These are phyloP conservation scores for Petunia hybrid DNA, from an alignment of 305 asterid genomes.

Conservation along the genomic window DNA sequence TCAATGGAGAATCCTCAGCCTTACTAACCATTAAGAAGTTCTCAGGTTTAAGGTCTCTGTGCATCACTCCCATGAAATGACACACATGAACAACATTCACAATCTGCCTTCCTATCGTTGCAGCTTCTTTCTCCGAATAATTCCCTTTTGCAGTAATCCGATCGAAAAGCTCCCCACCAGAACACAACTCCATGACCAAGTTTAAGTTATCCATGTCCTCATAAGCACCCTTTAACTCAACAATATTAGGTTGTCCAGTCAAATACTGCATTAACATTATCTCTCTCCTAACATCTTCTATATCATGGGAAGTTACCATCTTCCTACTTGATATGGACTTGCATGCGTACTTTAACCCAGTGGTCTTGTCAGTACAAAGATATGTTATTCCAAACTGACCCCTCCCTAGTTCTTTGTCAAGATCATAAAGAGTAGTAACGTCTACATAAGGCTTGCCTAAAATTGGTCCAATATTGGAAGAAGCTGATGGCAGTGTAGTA, in stretches of 20 bases:
- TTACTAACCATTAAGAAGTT: slow-evolving; percentile 70
- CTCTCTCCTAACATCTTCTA: slow-evolving; percentile 60
- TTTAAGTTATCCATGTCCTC: slow-evolving; percentile 60
- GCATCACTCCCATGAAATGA: slow-evolving; percentile 88
- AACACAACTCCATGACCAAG: slow-evolving; percentile 81
- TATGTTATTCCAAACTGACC: slow-evolving; percentile 80
- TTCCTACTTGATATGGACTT: slow-evolving; percentile 65
- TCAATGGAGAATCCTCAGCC: slow-evolving; percentile 56
- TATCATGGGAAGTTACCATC: slow-evolving; percentile 50
- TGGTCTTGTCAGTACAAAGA: slow-evolving; percentile 70
- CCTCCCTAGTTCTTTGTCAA: slow-evolving; percentile 68
- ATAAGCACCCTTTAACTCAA: slow-evolving; percentile 74
- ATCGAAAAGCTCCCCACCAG: slow-evolving; percentile 87
- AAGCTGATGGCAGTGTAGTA: slow-evolving; percentile 9
- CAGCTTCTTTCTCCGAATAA: slow-evolving; percentile 81
- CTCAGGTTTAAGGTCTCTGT: slow-evolving; percentile 81
- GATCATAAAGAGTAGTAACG: slow-evolving; percentile 54
- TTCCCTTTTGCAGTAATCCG: slow-evolving; percentile 66
- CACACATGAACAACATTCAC: slow-evolving; percentile 84
- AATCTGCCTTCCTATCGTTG: slow-evolving; percentile 68
- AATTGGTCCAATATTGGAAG: slow-evolving; percentile 44
- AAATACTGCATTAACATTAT: slow-evolving; percentile 67
- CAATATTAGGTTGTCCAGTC: slow-evolving; percentile 76
- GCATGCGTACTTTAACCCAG: slow-evolving; percentile 65
- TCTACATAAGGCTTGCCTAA: slow-evolving; percentile 58